Conservation (phyloP, 148 eudicot genomes). For the Chenopodium album region DNA sequence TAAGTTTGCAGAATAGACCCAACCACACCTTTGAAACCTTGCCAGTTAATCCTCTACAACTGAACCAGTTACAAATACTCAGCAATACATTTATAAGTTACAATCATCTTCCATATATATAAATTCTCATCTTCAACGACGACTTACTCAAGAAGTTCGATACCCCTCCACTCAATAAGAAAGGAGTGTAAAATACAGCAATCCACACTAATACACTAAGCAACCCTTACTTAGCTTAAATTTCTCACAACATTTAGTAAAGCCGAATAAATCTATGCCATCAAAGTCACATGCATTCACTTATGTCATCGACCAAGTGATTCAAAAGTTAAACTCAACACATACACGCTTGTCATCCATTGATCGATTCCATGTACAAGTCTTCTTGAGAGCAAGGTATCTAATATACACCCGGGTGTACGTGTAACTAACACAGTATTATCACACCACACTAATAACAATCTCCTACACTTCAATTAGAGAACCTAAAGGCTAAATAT, state of each 20-base stretch:
- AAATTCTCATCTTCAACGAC: too few relatives aligned
- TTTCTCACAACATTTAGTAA: neutral
- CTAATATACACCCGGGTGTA: neutral
- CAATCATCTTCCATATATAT: too few relatives aligned
- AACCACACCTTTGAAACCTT: too few relatives aligned
- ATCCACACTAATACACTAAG: neutral
- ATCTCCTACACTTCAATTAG: neutral
- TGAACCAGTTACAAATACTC: too few relatives aligned
- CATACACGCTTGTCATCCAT: neutral
- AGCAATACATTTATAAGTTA: too few relatives aligned
- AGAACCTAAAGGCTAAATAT: neutral
- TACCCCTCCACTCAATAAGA: neutral
- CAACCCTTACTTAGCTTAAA: neutral
- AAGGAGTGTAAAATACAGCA: too few relatives aligned
- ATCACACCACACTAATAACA: neutral
- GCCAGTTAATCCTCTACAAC: too few relatives aligned
- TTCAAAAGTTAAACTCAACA: neutral
- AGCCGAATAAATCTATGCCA: neutral
- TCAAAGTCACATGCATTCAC: neutral
- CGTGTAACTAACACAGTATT: neutral
- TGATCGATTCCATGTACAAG: neutral
- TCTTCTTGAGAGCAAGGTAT: neutral
- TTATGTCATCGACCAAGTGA: neutral
- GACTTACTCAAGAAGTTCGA: too few relatives aligned
- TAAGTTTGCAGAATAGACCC: neutral